Evolutionary conservation across 305 asterid species (phyloP), one percentile per base, ranked within the genome.

Genomic region (Andrographis paniculata): DNA sequence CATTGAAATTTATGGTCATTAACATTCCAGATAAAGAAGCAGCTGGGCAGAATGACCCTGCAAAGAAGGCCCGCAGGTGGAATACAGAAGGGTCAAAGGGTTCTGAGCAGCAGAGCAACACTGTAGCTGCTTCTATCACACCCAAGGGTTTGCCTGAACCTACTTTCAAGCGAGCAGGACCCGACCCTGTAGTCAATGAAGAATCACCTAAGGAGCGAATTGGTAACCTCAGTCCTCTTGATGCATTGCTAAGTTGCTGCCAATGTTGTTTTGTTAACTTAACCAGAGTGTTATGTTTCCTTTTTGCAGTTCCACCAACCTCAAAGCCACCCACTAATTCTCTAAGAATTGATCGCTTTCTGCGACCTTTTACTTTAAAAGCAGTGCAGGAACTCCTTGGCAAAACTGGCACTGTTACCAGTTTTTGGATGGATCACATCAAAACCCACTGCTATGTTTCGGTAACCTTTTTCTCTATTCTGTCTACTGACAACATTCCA

Each of bases 381-480:
- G 87, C 89, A 20, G 92, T 75, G 53, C 94, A 82, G 60, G 95
- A 77, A 49, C 88, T 85, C 62, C 78, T 85, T 9, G 87, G 83
- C 18, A 85, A 69, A 71, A 80, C 80, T 5, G 97, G 97, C 31
- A 67, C 70, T 22, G 82, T 80, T 45, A 64, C 75, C 48, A 62
- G 64, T 61, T 87, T 84, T 70, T 87, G 97, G 97, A 87, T 87
- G 97, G 97, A 87, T 57, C 77, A 74, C 43, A 85, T 85, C 59
- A 85, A 85, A 72, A 85, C 94, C n/a, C 95, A 85, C 71, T 85
- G 95, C 64, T 82, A 72, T 65, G 95, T 85, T 57, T 67, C 87
- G 0, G 95, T 85, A 69, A 61, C 87, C 67, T 19, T n/a, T n/a
- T n/a, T n/a, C n/a, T n/a, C n/a, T n/a, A n/a, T n/a, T 44, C 20